Evolutionary conservation across 495 filamentous ascomycete genomes (phyloP).

Genomic region (Copromyces sp.): DNA sequence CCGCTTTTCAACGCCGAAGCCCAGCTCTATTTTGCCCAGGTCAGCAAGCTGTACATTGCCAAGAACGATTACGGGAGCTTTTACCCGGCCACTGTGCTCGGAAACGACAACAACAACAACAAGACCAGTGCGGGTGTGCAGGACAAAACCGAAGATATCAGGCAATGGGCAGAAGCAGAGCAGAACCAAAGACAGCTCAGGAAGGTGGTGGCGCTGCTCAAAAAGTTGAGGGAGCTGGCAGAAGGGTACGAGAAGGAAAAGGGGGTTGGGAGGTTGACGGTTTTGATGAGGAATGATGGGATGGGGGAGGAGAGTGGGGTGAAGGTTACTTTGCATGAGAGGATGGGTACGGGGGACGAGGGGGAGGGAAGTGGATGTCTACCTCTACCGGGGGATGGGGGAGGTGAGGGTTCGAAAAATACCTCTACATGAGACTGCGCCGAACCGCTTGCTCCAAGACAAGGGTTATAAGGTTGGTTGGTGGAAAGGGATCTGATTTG

Average conservation of each 20-base stretch:
- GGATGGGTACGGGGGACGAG: background rate
- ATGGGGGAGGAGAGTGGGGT: background rate
- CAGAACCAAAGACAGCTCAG: background rate
- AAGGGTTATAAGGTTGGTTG: too few species aligned
- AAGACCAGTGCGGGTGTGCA: background rate
- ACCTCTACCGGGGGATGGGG: too few species aligned
- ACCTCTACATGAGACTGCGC: too few species aligned
- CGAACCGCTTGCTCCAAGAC: too few species aligned
- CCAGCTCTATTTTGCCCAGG: conserved; percentile 16
- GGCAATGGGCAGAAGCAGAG: background rate
- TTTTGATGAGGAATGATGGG: conserved; percentile 6
- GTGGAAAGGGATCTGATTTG: too few species aligned
- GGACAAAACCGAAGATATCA: background rate
- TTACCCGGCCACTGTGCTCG: background rate
- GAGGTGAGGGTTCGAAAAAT: too few species aligned
- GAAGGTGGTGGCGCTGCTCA: conserved; percentile 5
- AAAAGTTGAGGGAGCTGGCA: conserved; percentile 1
- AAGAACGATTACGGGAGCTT: conserved; percentile 7
- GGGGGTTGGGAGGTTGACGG: background rate
- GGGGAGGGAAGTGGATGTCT: too few species aligned
- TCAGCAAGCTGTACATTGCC: conserved; percentile 10
- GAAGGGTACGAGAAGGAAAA: background rate
- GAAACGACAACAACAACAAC: background rate
- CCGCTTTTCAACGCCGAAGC: conserved; percentile 7
- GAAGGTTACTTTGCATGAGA: conserved; percentile 4